phyloP scores from a whole-genome alignment of 2,329 filamentous ascomycete species.

The Botryotinia narcissicola region DNA sequence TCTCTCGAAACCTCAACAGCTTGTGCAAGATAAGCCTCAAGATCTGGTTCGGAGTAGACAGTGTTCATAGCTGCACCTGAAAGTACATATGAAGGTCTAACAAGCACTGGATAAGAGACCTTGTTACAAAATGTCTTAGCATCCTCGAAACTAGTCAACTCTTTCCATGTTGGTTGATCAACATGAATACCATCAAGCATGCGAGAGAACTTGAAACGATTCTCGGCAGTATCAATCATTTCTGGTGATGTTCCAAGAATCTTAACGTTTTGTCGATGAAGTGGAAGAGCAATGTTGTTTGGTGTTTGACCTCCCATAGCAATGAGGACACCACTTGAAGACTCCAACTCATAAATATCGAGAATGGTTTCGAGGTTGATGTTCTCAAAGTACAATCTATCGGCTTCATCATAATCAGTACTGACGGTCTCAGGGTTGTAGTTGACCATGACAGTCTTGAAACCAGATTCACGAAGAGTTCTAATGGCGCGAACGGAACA shows the following conservation, averaged over 20 bases:
- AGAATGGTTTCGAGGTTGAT: conserved; percentile 95
- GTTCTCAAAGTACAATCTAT: conserved; percentile 95
- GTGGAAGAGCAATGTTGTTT: conserved; percentile 92
- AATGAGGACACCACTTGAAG: conserved; percentile 82
- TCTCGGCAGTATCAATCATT: conserved; percentile 97
- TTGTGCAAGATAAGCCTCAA: conserved; percentile 91
- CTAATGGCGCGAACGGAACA: conserved; percentile 89
- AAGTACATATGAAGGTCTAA: conserved; percentile 91
- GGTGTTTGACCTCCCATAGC: conserved; percentile 95
- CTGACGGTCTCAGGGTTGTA: conserved; percentile 60
- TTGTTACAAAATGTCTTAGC: conserved; percentile 80
- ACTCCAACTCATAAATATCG: conserved; percentile 97
- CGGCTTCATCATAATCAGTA: conserved; percentile 86
- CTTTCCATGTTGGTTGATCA: conserved; percentile 97
- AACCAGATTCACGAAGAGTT: conserved; percentile 78
- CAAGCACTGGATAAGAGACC: conserved; percentile 91
- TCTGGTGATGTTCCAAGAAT: conserved; percentile 89
- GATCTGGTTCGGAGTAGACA: conserved; percentile 80
- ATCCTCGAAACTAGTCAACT: conserved; percentile 85
- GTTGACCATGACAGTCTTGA: conserved; percentile 99
- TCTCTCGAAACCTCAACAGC: conserved; percentile 92
- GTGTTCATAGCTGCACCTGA: conserved; percentile 99
- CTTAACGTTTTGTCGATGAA: conserved; percentile 88
- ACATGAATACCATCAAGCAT: conserved; percentile 96
- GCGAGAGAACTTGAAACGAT: conserved; percentile 96